Evolutionary conservation across 2,329 filamentous ascomycete species (phyloP).

Genomic region (Penicillium sp.): DNA sequence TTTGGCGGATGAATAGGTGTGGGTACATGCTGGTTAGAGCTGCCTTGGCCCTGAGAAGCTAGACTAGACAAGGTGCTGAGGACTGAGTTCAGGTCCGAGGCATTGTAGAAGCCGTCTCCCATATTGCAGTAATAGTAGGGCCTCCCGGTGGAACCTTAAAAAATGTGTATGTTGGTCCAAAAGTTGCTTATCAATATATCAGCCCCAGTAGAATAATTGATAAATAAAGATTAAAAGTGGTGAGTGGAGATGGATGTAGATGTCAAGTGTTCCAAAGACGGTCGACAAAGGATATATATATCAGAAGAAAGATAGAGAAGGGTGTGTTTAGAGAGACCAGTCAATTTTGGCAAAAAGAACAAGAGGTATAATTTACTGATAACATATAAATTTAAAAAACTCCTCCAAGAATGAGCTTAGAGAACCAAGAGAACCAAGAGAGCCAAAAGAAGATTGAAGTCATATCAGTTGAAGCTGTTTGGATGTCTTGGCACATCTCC

Average conservation of each 20-base stretch:
- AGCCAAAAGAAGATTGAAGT: background rate
- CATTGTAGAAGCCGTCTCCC: constrained; percentile 27
- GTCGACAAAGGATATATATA: background rate
- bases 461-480: constrained; percentile 12
- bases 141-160: background rate
- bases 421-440: background rate
- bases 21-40: constrained; percentile 1
- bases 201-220: background rate
- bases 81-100: constrained; percentile 43
- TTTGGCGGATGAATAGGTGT: constrained; percentile 10
- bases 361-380: background rate
- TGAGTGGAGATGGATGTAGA: constrained; percentile 1
- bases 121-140: constrained; percentile 7
- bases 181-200: background rate
- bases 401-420: background rate
- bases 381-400: background rate
- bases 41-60: constrained; percentile 23
- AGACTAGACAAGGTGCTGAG: constrained; percentile 44
- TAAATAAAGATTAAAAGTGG: background rate
- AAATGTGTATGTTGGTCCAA: background rate
- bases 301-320: background rate
- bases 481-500: constrained; percentile 27
- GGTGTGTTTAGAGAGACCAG: background rate
- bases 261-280: background rate
- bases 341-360: background rate